Evolutionary conservation across 2,329 filamentous ascomycete genomes (phyloP).

Genomic region (Alternaria sp.): DNA sequence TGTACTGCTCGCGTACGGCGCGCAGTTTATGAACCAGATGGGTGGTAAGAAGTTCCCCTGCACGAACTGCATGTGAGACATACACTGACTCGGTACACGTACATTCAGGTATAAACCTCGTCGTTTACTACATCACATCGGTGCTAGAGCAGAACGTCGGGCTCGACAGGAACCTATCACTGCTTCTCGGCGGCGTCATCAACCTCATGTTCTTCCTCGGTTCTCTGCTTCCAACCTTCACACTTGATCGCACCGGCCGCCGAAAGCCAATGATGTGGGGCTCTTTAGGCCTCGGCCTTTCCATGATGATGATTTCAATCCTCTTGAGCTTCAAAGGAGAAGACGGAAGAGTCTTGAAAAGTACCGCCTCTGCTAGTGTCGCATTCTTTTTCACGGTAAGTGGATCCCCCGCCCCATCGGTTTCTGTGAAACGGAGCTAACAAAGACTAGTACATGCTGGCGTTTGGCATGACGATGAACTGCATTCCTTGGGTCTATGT

Average conservation of each 20-base stretch:
- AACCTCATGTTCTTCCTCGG: constrained; percentile 44
- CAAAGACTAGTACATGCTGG: constrained; percentile 31
- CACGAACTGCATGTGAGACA: background rate
- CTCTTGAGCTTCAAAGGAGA: constrained; percentile 54
- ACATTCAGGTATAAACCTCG: background rate
- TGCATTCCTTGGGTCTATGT: constrained; percentile 60
- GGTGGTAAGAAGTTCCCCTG: constrained; percentile 31
- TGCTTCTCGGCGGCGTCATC: constrained; percentile 58
- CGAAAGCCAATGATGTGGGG: constrained; percentile 46
- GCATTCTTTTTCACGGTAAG: constrained; percentile 60
- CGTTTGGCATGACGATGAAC: constrained; percentile 36
- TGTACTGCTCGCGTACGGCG: constrained; percentile 51
- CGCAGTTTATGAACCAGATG: constrained; percentile 53
- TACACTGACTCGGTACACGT: background rate
- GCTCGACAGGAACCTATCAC: constrained; percentile 53
- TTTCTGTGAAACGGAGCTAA: background rate
- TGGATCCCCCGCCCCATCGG: background rate
- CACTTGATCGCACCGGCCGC: constrained; percentile 42
- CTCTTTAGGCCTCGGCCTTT: constrained; percentile 40
- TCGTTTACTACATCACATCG: constrained; percentile 54
- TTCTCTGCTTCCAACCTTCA: constrained; percentile 51
- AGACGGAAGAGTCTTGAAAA: constrained; percentile 45
- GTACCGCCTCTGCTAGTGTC: constrained; percentile 57
- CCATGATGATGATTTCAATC: constrained; percentile 47
- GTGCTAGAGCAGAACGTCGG: constrained; percentile 59